Percentiles rank a stretch among this genome's conserved stretches.
phyloP scores from a whole-genome alignment of 1,284 basidiomycete species.

The Rhodotorula sp. region DNA sequence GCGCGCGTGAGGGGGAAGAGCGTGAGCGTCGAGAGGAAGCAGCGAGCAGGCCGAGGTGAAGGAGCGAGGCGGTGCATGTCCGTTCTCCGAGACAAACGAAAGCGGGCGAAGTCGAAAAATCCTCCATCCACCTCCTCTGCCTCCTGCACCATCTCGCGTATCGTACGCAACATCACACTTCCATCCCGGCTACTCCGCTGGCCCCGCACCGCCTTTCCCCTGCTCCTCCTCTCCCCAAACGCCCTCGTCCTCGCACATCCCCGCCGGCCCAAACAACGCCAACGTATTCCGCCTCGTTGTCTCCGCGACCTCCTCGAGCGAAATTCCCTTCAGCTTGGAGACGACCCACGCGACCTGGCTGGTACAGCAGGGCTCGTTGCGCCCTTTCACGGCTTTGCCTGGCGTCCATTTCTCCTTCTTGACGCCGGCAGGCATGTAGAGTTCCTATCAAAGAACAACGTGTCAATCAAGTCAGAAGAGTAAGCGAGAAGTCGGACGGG shows the following conservation, averaged over 20 bases:
- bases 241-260: slow-evolving; percentile 43
- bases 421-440: slow-evolving; percentile 60
- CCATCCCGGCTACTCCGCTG: too few relatives aligned
- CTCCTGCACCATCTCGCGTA: too few relatives aligned
- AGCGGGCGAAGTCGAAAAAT: too few relatives aligned
- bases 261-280: slow-evolving; percentile 57
- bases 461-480: neutral
- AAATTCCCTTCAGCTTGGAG: slow-evolving; percentile 58
- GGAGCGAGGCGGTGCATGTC: neutral
- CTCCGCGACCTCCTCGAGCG: slow-evolving; percentile 63
- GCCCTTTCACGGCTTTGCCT: slow-evolving; percentile 71
- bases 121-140: too few relatives aligned
- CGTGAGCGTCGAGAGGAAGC: too few relatives aligned
- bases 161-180: too few relatives aligned
- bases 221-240: slow-evolving; percentile 6
- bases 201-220: too few relatives aligned
- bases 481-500: slow-evolving; percentile 45
- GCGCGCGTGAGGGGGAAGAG: too few relatives aligned
- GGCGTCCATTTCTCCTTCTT: slow-evolving; percentile 68
- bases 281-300: slow-evolving; percentile 67
- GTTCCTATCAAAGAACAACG: neutral
- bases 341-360: slow-evolving; percentile 77
- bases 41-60: neutral
- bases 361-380: slow-evolving; percentile 75
- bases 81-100: neutral